A percentile compares a stretch with the other conserved stretches of the same genome.
phyloP scores from a whole-genome alignment of 805 yeast species.

The Lipomyces spencermartinsiae region DNA sequence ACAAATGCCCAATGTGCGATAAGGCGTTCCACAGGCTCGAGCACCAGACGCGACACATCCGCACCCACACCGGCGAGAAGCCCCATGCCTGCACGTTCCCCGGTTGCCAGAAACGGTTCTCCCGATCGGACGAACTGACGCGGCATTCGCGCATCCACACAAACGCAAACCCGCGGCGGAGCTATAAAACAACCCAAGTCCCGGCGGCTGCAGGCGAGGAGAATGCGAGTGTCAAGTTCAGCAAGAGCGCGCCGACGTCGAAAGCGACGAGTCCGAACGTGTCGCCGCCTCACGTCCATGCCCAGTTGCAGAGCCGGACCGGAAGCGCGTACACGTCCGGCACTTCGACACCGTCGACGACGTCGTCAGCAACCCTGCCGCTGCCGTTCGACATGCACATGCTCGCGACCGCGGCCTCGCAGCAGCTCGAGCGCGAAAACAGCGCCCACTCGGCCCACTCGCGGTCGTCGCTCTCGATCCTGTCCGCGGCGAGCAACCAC shows the following conservation, averaged over 20 bases:
- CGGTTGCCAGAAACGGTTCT: conserved; percentile 80
- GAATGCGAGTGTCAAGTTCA: conserved; percentile 20
- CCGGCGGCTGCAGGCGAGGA: conserved; percentile 31
- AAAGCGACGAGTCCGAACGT: conserved; percentile 31
- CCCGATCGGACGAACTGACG: conserved; percentile 84
- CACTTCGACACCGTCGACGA: conserved; percentile 19
- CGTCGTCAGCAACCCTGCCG: not conserved
- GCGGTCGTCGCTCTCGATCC: conserved; percentile 36
- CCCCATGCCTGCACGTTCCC: conserved; percentile 86
- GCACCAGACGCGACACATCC: conserved; percentile 88
- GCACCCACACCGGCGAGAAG: conserved; percentile 93
- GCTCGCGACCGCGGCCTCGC: conserved; percentile 54
- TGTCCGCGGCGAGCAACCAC: conserved; percentile 32
- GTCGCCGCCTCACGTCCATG: conserved; percentile 34
- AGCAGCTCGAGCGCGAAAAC: conserved; percentile 50
- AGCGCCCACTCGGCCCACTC: conserved; percentile 30
- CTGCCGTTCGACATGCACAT: conserved; percentile 50
- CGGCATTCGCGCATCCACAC: conserved; percentile 82
- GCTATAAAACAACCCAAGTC: conserved; percentile 17
- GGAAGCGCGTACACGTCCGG: conserved; percentile 19
- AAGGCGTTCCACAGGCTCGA: conserved; percentile 88
- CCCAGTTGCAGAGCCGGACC: conserved; percentile 15
- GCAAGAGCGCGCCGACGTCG: conserved; percentile 25
- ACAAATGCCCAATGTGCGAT: conserved; percentile 81
- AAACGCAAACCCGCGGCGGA: conserved; percentile 48